Evolutionary conservation across 352 stramenopile genomes (phyloP).

Genomic region (Phytophthora pisi): DNA sequence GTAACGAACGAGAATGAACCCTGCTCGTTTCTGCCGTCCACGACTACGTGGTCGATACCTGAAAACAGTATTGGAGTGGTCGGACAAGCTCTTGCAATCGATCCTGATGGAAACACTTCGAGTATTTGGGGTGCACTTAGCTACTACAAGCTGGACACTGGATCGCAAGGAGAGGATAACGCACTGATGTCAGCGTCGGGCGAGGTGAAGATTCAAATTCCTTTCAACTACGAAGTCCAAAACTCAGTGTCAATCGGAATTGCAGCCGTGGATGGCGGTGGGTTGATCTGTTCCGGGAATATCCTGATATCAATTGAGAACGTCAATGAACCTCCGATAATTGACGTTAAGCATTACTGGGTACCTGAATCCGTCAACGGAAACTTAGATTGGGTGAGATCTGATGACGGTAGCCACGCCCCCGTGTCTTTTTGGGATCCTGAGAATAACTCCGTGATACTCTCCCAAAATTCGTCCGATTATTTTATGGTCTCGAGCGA

Average conservation of each 20-base stretch:
- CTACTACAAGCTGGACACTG: conserved; percentile 22
- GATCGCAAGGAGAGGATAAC: neutral
- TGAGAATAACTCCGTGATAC: conserved; percentile 56
- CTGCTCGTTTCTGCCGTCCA: conserved; percentile 13
- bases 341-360: conserved; percentile 42
- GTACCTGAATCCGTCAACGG: conserved; percentile 42
- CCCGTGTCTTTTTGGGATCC: conserved; percentile 55
- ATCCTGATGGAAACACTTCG: conserved; percentile 20
- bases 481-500: conserved; percentile 37
- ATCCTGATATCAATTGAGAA: conserved; percentile 22
- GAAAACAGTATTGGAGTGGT: conserved; percentile 26
- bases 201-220: conserved; percentile 13
- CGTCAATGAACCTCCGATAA: conserved; percentile 48
- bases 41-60: neutral
- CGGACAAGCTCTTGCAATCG: conserved; percentile 21
- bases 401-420: conserved; percentile 16
- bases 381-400: conserved; percentile 22
- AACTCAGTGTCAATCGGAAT: conserved; percentile 10
- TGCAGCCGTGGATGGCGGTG: conserved; percentile 22
- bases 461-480: conserved; percentile 34
- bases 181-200: conserved; percentile 12
- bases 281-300: conserved; percentile 16
- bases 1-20: conserved; percentile 25
- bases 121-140: conserved; percentile 21
- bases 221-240: conserved; percentile 33